These are phyloP conservation scores for Fusarium poae DNA, from an alignment of 2,329 filamentous ascomycete genomes.

Conservation along the genomic window DNA sequence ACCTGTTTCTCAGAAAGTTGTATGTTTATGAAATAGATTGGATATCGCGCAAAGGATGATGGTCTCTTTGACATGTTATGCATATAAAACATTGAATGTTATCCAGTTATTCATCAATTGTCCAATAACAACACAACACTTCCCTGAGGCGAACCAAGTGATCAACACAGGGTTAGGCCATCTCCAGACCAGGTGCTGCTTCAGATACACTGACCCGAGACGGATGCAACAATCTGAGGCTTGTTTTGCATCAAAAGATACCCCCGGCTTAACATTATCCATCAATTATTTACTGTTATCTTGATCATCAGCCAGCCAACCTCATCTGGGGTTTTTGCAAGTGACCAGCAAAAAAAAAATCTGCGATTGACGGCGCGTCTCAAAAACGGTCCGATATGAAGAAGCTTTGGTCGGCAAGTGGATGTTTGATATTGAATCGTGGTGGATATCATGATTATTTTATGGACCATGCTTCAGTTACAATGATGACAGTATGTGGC, in stretches of 20 bases:
- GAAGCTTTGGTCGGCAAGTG: constrained; percentile 19
- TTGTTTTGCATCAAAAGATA: constrained; percentile 21
- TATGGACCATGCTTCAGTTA: constrained; percentile 15
- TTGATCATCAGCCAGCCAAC: constrained; percentile 11
- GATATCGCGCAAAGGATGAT: constrained; percentile 14
- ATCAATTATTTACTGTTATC: background rate
- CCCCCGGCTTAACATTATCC: background rate
- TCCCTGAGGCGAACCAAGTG: constrained; percentile 3
- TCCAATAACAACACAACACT: background rate
- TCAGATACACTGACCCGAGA: constrained; percentile 17
- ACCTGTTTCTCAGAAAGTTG: background rate
- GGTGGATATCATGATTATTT: constrained; percentile 24
- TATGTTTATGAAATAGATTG: constrained; percentile 32
- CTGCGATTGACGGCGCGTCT: constrained; percentile 14
- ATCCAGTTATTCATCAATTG: background rate
- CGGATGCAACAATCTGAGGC: constrained; percentile 21
- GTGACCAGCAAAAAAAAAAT: constrained; percentile 29
- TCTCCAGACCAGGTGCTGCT: background rate
- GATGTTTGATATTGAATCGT: constrained; percentile 30
- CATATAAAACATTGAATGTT: background rate
- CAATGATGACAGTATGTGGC: background rate
- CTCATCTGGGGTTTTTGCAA: constrained; percentile 24
- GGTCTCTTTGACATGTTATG: constrained; percentile 20
- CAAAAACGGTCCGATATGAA: constrained; percentile 42
- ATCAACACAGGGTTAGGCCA: constrained; percentile 18